Evolutionary conservation across 192 early-diverging fungal species (phyloP).

Genomic region (Coemansia sp.): DNA sequence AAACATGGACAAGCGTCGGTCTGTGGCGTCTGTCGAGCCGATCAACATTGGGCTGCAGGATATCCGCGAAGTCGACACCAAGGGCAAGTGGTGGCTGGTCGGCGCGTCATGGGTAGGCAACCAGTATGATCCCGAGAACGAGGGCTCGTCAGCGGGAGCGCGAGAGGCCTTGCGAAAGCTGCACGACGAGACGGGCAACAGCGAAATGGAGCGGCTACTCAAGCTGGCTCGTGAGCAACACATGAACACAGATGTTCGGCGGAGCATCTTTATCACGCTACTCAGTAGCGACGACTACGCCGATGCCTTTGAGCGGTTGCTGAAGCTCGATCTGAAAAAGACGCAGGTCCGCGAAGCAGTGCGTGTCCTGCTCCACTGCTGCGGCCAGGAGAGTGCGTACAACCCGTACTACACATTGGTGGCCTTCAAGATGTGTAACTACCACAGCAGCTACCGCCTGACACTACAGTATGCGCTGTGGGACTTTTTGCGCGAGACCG

Average conservation of each 20-base stretch:
- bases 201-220: slow-evolving; percentile 64
- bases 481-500: slow-evolving; percentile 89
- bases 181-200: slow-evolving; percentile 8
- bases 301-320: slow-evolving; percentile 86
- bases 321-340: slow-evolving; percentile 81
- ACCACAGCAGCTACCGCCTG: slow-evolving; percentile 78
- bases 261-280: slow-evolving; percentile 88
- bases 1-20: slow-evolving; percentile 58
- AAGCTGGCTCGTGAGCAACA: slow-evolving; percentile 79
- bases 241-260: slow-evolving; percentile 96
- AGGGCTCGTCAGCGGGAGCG: slow-evolving; percentile 4
- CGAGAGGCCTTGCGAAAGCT: slow-evolving; percentile 10
- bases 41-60: slow-evolving; percentile 85
- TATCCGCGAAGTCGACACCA: slow-evolving; percentile 75
- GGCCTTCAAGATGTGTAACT: slow-evolving; percentile 73
- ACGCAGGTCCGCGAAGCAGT: slow-evolving; percentile 96
- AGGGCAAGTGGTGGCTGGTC: slow-evolving; percentile 98
- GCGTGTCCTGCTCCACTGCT: slow-evolving; percentile 89
- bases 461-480: slow-evolving; percentile 95
- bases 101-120: slow-evolving; percentile 89
- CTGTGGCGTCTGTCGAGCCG: slow-evolving; percentile 61
- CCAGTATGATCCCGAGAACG: slow-evolving; percentile 18
- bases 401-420: slow-evolving; percentile 96
- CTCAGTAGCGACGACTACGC: slow-evolving; percentile 95
- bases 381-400: slow-evolving; percentile 80